phyloP scores from a whole-genome alignment of 495 filamentous ascomycete genomes.

The Talaromyces ruber region DNA sequence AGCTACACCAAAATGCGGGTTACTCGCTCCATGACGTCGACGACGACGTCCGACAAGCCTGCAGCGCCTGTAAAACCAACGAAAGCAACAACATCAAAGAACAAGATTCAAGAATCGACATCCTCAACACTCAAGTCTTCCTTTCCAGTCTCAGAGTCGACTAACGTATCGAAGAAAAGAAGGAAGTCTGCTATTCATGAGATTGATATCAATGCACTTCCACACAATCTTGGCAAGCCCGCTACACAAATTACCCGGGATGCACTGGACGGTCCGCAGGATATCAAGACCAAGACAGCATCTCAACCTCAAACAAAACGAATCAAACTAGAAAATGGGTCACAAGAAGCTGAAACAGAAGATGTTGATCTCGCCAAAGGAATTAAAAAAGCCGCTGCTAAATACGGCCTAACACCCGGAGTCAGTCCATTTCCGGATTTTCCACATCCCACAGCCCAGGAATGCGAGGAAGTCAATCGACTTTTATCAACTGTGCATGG shows the following conservation, averaged over 20 bases:
- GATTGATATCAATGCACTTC: conserved; percentile 23
- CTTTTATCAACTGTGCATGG: conserved; percentile 63
- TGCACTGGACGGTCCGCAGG: background rate
- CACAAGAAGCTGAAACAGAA: background rate
- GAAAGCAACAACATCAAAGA: background rate
- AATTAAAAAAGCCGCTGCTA: conserved; percentile 12
- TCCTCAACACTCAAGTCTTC: background rate
- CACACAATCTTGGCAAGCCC: conserved; percentile 31
- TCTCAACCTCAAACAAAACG: conserved; percentile 1
- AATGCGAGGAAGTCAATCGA: conserved; percentile 65
- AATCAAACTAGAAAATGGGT: background rate
- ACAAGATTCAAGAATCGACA: background rate
- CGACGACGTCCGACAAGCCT: background rate
- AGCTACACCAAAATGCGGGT: background rate
- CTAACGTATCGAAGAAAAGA: background rate
- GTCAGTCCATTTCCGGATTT: conserved; percentile 62
- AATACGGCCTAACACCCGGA: conserved; percentile 36
- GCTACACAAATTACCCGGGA: background rate
- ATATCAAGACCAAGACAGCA: background rate
- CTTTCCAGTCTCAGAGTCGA: background rate
- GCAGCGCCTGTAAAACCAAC: background rate
- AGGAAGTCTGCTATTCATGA: conserved; percentile 2
- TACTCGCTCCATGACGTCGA: conserved; percentile 5
- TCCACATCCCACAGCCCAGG: conserved; percentile 55
- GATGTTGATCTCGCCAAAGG: background rate